Evolutionary conservation across 768 basidiomycete species (phyloP), one percentile per base, ranked within the genome.

Genomic region (Lentinula guzmanii): DNA sequence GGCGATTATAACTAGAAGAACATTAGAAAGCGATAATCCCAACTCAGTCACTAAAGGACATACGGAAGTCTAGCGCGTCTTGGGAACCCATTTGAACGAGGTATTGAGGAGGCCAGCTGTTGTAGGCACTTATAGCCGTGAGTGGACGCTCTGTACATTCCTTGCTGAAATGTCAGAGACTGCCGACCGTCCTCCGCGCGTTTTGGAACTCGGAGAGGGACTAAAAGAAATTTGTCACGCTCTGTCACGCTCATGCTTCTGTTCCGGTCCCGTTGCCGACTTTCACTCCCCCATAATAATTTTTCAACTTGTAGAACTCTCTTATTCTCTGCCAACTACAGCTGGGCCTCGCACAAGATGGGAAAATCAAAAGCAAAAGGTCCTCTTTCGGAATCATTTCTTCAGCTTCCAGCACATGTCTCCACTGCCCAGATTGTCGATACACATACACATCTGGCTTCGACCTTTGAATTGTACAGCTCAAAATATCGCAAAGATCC

Each of bases 381-480:
- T 34, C 31, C 37, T 5, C 41, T 39, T 28, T 28, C 55, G 10
- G 55, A 56, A 43, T 9, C 21, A 5, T 56, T 56, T 16, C 55
- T 56, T 10, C 55, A 56, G 16, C 55, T 56, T 33, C 78, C 80
- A 13, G 63, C 70, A 71, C 70, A 69, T 58, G 75, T 75, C 2
- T 70, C 77, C 2, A 55, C 70, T 1, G 59, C 72, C 4, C 67
- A 75, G 4, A 83, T 94, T 65, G 77, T 93, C 16, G 93, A 95
- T 73, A 94, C 92, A 0, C 93, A 95, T 74, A 91, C 90, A 0
- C 93, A 94, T 67, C 75, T 94, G n/a, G 77, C 86, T 8, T 83
- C 88, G 0, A 95, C 92, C 0, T 94, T 82, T 65, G 76, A 79
- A 1, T 67, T 76, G 16, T 94, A 93, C 70, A 76, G 78, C 34